Base-by-base conservation (phyloP, 305 asterid genomes). In the Petunia hybrid region DNA sequence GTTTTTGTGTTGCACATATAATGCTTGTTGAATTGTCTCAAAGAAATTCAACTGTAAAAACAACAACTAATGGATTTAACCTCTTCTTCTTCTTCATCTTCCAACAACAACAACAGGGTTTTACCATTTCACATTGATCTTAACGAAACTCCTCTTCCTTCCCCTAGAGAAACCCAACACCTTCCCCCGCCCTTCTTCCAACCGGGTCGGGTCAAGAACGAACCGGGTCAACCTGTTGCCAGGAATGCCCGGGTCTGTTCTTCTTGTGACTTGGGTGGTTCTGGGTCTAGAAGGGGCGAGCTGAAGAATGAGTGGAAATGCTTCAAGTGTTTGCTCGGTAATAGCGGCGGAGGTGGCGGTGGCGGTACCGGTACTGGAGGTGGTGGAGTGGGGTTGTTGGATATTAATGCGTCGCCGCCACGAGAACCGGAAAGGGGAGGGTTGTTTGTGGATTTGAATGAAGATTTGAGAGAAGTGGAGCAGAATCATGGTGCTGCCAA, bases 401-500 rank as follows among this genome's bases (percentile, higher is more conserved):
- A 80, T 55, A 76, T 77, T 57, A 82, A 82, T 77, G 81, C 69
- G 3, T 64, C 35, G 45, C 67, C 75, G 13, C 86, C 86, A 8
- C 16, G 66, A 42, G 86, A 80, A 74, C 59, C 8, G 66, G 84
- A 67, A 82, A 16, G 41, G 42, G 46, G 79, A 80, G 63, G 70
- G 83, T 12, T 66, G 76, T 76, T 80, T n/a, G 71, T 82, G 42
- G 80, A 81, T 55, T 43, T 81, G 38, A 75, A 70, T 66, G 64
- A 80, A 36, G 77, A 80, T 62, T 73, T 80, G 56, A 57, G 78
- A 73, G 82, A 59, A 66, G 76, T 48, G 87, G 85, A 84, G 73
- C 62, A 61, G 48, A 41, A 75, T 60, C 85, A 82, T 57, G 90
- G 89, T 22, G 86, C 82, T 22, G 86, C 82, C 88, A 89, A 88